Evolutionary conservation across 2,329 filamentous ascomycete species (phyloP).

Genomic region (Emmonsiellopsis sp.): DNA sequence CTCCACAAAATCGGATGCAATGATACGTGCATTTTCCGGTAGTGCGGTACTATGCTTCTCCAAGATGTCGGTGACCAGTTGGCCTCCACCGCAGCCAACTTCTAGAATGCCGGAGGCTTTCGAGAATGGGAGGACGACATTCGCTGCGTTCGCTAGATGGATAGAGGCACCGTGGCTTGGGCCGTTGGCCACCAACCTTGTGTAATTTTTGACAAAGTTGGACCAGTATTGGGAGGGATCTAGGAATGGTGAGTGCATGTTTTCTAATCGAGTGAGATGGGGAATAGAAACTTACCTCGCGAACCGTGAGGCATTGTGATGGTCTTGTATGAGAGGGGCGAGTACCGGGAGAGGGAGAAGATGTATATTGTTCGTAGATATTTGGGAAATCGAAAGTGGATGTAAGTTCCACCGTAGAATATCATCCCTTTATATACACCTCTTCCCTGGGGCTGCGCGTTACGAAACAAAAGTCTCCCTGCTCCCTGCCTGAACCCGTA

Average conservation of each 20-base stretch:
- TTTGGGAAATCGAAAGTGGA: no score
- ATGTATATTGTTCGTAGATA: no score
- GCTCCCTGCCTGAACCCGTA: background rate
- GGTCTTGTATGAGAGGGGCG: no score
- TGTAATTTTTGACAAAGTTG: background rate
- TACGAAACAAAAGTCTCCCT: no score
- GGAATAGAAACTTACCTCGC: no score
- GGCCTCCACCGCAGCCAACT: background rate
- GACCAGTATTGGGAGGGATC: background rate
- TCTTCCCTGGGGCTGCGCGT: background rate
- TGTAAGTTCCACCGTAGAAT: no score
- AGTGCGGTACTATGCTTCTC: background rate
- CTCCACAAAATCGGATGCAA: slow-evolving; percentile 1
- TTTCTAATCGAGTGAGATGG: no score
- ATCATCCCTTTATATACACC: background rate
- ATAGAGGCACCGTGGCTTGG: background rate
- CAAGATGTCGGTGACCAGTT: background rate
- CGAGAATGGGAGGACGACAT: background rate
- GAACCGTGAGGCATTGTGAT: no score
- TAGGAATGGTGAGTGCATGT: background rate
- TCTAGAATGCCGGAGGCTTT: background rate
- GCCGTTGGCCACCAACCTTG: background rate
- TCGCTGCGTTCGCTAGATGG: background rate
- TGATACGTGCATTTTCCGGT: background rate
- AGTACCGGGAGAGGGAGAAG: no score